A percentile compares a stretch with the other conserved stretches of the same genome.
These are phyloP conservation scores for Pythium phragmiticola DNA, from an alignment of 352 stramenopile genomes.

Conservation along the genomic window DNA sequence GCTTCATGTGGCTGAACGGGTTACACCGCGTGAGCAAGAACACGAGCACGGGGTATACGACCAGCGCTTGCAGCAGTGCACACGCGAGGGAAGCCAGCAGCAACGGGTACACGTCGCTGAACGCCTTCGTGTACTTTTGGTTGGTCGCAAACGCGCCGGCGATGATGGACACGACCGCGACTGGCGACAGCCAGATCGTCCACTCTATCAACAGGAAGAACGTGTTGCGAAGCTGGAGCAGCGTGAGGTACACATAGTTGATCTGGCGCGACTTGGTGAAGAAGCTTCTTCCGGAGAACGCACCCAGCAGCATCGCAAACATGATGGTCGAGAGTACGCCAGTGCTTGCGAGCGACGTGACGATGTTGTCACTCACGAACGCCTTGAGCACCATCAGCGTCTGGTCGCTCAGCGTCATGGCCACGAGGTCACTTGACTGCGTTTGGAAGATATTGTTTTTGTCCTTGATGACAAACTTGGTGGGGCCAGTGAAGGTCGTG, in stretches of 20 bases:
- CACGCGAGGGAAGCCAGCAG: slow-evolving; percentile 39
- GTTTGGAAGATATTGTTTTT: slow-evolving; percentile 45
- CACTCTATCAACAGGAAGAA: slow-evolving; percentile 73
- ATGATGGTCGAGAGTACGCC: slow-evolving; percentile 64
- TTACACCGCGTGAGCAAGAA: slow-evolving; percentile 66
- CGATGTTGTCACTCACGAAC: slow-evolving; percentile 70
- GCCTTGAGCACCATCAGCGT: slow-evolving; percentile 53
- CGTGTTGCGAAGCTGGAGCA: slow-evolving; percentile 68
- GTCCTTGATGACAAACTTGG: slow-evolving; percentile 45
- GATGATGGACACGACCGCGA: slow-evolving; percentile 67
- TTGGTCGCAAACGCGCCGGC: slow-evolving; percentile 57
- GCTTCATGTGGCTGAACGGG: slow-evolving; percentile 64
- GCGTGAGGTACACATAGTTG: slow-evolving; percentile 69
- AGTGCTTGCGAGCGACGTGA: slow-evolving; percentile 40
- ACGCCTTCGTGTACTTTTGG: slow-evolving; percentile 35
- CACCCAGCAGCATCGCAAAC: slow-evolving; percentile 67
- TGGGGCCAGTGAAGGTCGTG: background rate
- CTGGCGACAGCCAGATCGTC: slow-evolving; percentile 63
- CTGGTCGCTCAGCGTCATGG: slow-evolving; percentile 60
- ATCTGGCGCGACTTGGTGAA: slow-evolving; percentile 55
- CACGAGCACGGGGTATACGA: slow-evolving; percentile 61
- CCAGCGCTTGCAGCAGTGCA: slow-evolving; percentile 41
- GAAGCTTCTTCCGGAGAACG: slow-evolving; percentile 51
- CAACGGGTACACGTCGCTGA: slow-evolving; percentile 56
- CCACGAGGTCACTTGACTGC: slow-evolving; percentile 35